phyloP scores from a whole-genome alignment of 1,284 basidiomycete species.

The Coniferiporia sulphurascens region DNA sequence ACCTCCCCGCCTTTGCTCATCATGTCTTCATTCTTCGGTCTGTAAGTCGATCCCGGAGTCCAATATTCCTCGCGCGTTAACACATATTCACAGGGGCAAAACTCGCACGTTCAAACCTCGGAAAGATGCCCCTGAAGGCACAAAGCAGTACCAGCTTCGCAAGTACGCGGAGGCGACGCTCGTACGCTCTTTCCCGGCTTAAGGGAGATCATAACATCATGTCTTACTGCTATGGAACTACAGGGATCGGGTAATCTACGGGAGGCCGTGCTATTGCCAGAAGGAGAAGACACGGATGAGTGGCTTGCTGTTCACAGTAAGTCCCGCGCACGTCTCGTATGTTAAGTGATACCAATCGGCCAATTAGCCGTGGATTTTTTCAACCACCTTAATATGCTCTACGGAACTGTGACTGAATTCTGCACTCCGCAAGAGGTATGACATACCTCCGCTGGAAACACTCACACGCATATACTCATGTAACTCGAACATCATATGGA shows the following conservation, averaged over 20 bases:
- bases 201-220: neutral
- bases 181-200: conserved; percentile 42
- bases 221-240: conserved; percentile 10
- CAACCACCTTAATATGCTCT: conserved; percentile 95
- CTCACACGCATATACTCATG: conserved; percentile 6
- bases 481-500: conserved; percentile 1
- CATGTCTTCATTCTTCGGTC: conserved; percentile 83
- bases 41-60: conserved; percentile 45
- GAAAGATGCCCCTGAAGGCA: conserved; percentile 92
- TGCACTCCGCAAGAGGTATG: conserved; percentile 87
- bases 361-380: conserved; percentile 89
- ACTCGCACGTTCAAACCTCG: conserved; percentile 95
- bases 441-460: conserved; percentile 6
- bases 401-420: conserved; percentile 94
- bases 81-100: conserved; percentile 55
- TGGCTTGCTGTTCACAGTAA: conserved; percentile 95
- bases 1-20: neutral
- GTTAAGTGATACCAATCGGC: neutral
- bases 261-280: conserved; percentile 85
- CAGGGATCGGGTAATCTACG: conserved; percentile 93
- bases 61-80: neutral
- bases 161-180: conserved; percentile 97
- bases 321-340: conserved; percentile 26
- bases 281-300: conserved; percentile 92
- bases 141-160: conserved; percentile 94